These are phyloP conservation scores for Nakataea oryzae DNA, from an alignment of 2,329 filamentous ascomycete genomes.

Conservation along the genomic window DNA sequence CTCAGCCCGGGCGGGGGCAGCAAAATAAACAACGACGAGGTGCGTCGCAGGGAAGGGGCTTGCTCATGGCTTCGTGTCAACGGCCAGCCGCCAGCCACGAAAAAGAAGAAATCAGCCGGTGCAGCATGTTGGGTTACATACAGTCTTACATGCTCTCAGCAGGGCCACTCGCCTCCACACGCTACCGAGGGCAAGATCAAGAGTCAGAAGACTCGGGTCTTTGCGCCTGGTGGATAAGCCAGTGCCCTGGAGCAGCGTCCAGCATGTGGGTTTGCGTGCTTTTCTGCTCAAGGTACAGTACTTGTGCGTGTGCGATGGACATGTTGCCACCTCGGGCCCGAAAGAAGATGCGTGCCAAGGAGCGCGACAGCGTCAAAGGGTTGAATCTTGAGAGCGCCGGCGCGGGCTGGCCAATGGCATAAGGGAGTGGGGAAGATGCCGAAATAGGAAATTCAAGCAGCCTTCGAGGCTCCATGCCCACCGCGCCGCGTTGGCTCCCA, in stretches of 20 bases:
- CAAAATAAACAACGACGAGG: not conserved
- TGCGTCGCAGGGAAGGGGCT: too few species aligned
- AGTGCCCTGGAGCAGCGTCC: not conserved
- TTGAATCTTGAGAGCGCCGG: too few species aligned
- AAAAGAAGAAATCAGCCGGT: not conserved
- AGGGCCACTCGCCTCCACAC: not conserved
- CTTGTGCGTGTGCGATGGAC: not conserved
- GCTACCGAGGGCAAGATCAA: not conserved
- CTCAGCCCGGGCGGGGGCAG: not conserved
- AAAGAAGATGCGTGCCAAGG: not conserved
- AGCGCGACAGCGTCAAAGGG: not conserved
- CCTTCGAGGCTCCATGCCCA: too few species aligned
- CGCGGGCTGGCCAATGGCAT: not conserved
- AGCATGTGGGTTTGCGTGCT: not conserved
- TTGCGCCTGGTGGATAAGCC: not conserved
- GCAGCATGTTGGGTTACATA: not conserved
- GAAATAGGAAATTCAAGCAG: not conserved
- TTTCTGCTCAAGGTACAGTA: too few species aligned
- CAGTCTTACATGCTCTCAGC: not conserved
- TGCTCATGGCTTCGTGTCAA: not conserved
- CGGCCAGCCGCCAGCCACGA: not conserved
- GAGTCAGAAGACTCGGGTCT: not conserved
- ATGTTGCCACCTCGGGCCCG: not conserved
- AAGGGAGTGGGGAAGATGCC: not conserved
- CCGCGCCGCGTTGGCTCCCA: too few species aligned